Conservation (phyloP, 2,329 filamentous ascomycete genomes). For the Alternaria sp. region DNA sequence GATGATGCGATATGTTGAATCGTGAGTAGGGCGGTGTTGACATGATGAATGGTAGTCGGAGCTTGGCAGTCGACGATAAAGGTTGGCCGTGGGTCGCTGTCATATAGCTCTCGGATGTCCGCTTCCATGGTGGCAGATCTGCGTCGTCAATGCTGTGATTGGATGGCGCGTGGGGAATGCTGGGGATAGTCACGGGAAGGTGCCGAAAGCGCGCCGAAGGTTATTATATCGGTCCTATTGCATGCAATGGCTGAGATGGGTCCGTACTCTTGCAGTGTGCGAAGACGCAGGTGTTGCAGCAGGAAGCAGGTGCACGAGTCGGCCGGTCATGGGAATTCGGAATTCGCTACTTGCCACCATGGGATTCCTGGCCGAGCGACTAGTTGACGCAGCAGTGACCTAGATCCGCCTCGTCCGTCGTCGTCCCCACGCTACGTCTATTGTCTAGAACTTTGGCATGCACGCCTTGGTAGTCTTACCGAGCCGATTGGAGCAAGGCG, state of each 20-base stretch:
- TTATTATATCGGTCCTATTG: background rate
- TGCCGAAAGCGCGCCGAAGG: background rate
- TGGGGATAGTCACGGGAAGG: background rate
- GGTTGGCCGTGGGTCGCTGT: constrained; percentile 19
- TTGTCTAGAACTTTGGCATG: background rate
- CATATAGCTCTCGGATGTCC: constrained; percentile 15
- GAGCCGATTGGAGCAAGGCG: background rate
- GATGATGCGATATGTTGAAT: constrained; percentile 9
- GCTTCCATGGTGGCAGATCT: constrained; percentile 11
- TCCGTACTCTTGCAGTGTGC: background rate
- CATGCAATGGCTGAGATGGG: background rate
- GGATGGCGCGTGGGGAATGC: background rate
- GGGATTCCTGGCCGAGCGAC: constrained; percentile 4
- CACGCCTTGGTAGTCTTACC: background rate
- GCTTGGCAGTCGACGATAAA: constrained; percentile 17
- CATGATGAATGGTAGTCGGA: constrained; percentile 1
- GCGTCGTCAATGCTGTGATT: constrained; percentile 4
- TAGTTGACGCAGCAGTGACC: constrained; percentile 1
- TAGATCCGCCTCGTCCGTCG: background rate
- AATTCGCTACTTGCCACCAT: background rate
- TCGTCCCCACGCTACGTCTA: background rate
- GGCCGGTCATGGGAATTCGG: background rate
- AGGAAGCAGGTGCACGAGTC: background rate
- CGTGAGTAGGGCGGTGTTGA: constrained; percentile 15
- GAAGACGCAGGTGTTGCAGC: background rate